phyloP scores from a whole-genome alignment of 2,329 filamentous ascomycete species.

The Fusarium graminum region DNA sequence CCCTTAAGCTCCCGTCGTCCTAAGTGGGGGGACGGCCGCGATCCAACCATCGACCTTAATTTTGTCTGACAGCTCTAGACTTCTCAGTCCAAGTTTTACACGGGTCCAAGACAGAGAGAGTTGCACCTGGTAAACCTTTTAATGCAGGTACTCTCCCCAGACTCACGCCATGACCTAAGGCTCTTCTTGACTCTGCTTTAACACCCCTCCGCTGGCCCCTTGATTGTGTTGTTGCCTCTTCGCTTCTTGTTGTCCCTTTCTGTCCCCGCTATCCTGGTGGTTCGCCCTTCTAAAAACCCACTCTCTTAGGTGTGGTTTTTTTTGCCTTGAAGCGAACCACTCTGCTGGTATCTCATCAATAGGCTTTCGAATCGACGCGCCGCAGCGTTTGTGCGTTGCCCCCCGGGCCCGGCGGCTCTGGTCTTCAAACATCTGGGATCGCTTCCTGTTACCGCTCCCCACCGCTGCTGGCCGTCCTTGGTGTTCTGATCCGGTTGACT shows the following conservation, averaged over 20 bases:
- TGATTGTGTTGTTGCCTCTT: conserved; percentile 44
- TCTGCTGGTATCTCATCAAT: conserved; percentile 48
- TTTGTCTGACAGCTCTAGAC: conserved; percentile 35
- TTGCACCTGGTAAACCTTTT: conserved; percentile 44
- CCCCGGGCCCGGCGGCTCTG: conserved; percentile 38
- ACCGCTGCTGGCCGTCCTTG: conserved; percentile 20
- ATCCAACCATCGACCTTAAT: conserved; percentile 44
- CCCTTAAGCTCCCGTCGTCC: conserved; percentile 34
- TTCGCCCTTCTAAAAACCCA: conserved; percentile 47
- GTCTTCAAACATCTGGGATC: conserved; percentile 33
- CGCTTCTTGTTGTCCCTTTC: conserved; percentile 48
- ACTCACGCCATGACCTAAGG: conserved; percentile 47
- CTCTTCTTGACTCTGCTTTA: conserved; percentile 48
- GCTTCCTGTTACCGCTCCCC: conserved; percentile 34
- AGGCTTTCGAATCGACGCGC: conserved; percentile 41
- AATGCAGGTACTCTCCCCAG: conserved; percentile 51
- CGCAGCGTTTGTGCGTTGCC: conserved; percentile 39
- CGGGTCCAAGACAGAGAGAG: conserved; percentile 31
- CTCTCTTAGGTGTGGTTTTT: conserved; percentile 43
- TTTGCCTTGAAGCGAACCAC: conserved; percentile 49
- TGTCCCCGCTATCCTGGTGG: conserved; percentile 46
- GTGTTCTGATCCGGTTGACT: conserved; percentile 43
- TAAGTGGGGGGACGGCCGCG: conserved; percentile 44
- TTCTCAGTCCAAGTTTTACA: conserved; percentile 37
- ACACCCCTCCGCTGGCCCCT: conserved; percentile 44